These are phyloP conservation scores for Chlorella sp. DNA, from an alignment of 139 green algal genomes.

Conservation along the genomic window DNA sequence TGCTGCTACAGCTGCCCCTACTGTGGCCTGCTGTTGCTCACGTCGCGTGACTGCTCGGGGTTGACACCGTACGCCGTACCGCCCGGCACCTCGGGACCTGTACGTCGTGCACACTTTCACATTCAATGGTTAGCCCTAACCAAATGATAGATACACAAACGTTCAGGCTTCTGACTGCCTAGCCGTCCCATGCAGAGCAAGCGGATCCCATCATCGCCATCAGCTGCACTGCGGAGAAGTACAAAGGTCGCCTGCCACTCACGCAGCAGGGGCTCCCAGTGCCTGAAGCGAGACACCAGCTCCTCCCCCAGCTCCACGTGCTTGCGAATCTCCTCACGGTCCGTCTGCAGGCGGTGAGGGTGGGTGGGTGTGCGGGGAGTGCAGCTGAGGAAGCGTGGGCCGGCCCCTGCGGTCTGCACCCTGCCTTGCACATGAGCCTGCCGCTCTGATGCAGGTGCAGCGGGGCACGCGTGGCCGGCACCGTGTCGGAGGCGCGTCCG, in stretches of 20 bases:
- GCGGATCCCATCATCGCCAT: too few relatives aligned
- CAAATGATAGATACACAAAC: too few relatives aligned
- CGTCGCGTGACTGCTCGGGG: slow-evolving; percentile 24
- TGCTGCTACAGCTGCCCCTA: too few relatives aligned
- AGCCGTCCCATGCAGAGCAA: background rate
- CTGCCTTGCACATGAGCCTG: background rate
- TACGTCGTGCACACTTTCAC: slow-evolving; percentile 1
- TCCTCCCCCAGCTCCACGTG: slow-evolving; percentile 35
- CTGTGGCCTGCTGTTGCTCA: too few relatives aligned
- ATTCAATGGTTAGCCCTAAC: too few relatives aligned
- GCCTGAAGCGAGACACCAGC: slow-evolving; percentile 34
- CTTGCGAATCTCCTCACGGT: slow-evolving; percentile 29
- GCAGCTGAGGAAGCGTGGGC: background rate
- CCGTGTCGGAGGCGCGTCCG: too few relatives aligned
- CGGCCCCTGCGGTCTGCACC: background rate
- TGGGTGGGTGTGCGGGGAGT: background rate
- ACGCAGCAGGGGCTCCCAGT: slow-evolving; percentile 44
- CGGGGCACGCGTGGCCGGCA: too few relatives aligned
- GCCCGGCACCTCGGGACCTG: slow-evolving; percentile 34
- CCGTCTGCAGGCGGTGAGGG: slow-evolving; percentile 10
- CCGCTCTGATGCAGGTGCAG: background rate
- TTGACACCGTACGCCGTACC: slow-evolving; percentile 39
- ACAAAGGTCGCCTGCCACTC: slow-evolving; percentile 21
- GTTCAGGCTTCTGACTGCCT: too few relatives aligned
- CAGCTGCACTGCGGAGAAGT: too few relatives aligned